Evolutionary conservation across 495 filamentous ascomycete genomes (phyloP).

Genomic region (Cryomyces minteri): DNA sequence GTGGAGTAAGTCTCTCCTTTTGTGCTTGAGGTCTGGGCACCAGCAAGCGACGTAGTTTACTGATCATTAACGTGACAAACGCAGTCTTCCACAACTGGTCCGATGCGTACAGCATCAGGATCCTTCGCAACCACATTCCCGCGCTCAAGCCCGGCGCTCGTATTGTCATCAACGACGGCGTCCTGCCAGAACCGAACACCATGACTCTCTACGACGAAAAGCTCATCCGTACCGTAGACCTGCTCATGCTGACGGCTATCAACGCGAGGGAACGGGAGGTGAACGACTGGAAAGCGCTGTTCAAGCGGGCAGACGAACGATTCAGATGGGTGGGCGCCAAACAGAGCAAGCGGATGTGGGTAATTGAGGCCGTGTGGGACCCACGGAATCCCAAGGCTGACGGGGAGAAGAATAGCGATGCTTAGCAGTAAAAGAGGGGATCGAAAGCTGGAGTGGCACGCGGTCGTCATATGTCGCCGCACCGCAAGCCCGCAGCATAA

Average conservation of each 20-base stretch:
- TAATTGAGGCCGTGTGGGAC: conserved; percentile 4
- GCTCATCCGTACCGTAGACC: conserved; percentile 12
- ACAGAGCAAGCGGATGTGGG: not conserved
- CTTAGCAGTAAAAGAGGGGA: too few species aligned
- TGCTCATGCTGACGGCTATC: not conserved
- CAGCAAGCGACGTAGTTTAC: too few species aligned
- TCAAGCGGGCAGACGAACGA: conserved; percentile 3
- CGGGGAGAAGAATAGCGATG: too few species aligned
- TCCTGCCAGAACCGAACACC: conserved; percentile 1
- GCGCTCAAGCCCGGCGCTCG: conserved; percentile 1
- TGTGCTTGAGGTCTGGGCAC: too few species aligned
- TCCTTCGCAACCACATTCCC: conserved; percentile 8
- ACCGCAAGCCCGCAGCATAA: too few species aligned
- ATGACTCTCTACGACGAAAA: not conserved
- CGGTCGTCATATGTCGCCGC: too few species aligned
- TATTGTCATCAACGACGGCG: conserved; percentile 3
- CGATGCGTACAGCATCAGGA: conserved; percentile 23
- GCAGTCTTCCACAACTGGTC: conserved; percentile 26
- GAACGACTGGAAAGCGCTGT: conserved; percentile 4
- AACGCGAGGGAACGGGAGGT: conserved; percentile 1
- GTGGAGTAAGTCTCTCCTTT: not conserved
- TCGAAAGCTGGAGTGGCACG: too few species aligned
- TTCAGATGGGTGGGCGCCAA: conserved; percentile 1
- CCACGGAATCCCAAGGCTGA: not conserved
- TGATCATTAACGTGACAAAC: too few species aligned